These are phyloP conservation scores for Fusarium globosum DNA, from an alignment of 2,329 filamentous ascomycete species.

Conservation along the genomic window DNA sequence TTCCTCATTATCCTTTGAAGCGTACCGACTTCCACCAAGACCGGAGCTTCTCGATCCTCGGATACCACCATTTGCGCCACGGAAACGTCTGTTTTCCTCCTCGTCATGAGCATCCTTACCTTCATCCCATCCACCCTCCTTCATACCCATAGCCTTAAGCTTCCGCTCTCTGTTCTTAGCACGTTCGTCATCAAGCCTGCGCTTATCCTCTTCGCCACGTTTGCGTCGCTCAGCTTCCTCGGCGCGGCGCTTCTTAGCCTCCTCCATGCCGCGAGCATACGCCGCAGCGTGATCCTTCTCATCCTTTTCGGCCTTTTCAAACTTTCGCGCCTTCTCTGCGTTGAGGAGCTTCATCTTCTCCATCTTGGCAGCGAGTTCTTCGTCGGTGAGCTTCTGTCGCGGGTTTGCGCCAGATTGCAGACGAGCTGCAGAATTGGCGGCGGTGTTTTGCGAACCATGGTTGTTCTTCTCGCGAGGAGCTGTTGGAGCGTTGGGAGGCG, in stretches of 20 bases:
- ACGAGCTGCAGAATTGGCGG: constrained; percentile 55
- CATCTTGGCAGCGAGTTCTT: constrained; percentile 69
- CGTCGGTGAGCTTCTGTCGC: constrained; percentile 69
- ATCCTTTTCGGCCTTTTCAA: constrained; percentile 68
- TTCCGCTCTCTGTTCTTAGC: constrained; percentile 70
- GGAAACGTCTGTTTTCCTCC: constrained; percentile 56
- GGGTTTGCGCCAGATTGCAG: constrained; percentile 67
- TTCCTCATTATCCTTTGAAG: constrained; percentile 48
- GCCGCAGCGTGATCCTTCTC: constrained; percentile 66
- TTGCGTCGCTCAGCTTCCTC: constrained; percentile 64
- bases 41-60: constrained; percentile 53
- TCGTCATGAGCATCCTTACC: constrained; percentile 61
- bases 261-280: constrained; percentile 66
- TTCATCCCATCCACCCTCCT: constrained; percentile 68
- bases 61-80: constrained; percentile 56
- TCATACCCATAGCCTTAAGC: constrained; percentile 66
- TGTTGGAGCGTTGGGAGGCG: constrained; percentile 48
- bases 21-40: constrained; percentile 57
- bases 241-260: constrained; percentile 62
- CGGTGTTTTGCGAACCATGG: constrained; percentile 44
- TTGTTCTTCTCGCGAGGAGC: constrained; percentile 45
- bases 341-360: constrained; percentile 68
- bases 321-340: constrained; percentile 68
- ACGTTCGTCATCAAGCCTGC: constrained; percentile 68
- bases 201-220: constrained; percentile 63